A percentile compares a stretch with the other conserved stretches of the same genome.
phyloP scores from a whole-genome alignment of 768 basidiomycete genomes.

The Coprinellus micaceus region DNA sequence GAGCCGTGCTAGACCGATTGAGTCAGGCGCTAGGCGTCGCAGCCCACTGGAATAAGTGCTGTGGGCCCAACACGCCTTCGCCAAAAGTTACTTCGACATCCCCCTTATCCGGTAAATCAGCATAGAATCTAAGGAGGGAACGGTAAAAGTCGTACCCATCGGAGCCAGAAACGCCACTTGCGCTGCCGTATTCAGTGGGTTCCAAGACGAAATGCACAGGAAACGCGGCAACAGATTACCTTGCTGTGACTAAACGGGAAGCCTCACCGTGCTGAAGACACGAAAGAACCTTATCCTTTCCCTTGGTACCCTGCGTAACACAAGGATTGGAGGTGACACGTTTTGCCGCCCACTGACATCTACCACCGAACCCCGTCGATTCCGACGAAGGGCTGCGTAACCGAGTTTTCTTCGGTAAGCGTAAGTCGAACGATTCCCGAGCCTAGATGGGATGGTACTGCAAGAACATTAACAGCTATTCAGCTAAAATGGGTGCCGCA shows the following conservation, averaged over 20 bases:
- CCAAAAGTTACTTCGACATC: neutral
- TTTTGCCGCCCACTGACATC: conserved; percentile 3
- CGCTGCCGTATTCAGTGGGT: conserved; percentile 7
- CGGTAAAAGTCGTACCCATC: conserved; percentile 6
- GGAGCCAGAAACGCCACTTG: conserved; percentile 10
- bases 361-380: neutral
- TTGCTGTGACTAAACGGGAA: conserved; percentile 4
- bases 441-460: neutral
- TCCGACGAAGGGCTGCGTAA: neutral
- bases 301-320: neutral
- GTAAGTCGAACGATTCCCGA: neutral
- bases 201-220: conserved; percentile 5
- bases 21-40: neutral
- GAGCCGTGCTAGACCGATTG: conserved; percentile 1
- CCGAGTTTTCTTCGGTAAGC: neutral
- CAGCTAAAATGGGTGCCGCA: neutral
- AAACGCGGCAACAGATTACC: conserved; percentile 12
- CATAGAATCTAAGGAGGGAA: conserved; percentile 2
- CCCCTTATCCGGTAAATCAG: conserved; percentile 12
- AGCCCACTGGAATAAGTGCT: neutral
- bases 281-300: neutral
- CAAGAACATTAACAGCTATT: neutral
- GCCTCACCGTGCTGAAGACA: conserved; percentile 10
- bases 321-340: neutral
- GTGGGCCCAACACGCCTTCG: neutral